Percentiles rank a stretch among this genome's conserved stretches.
Evolutionary conservation across 2,329 filamentous ascomycete species (phyloP).

Genomic region (Hirsutella minnesotensis): DNA sequence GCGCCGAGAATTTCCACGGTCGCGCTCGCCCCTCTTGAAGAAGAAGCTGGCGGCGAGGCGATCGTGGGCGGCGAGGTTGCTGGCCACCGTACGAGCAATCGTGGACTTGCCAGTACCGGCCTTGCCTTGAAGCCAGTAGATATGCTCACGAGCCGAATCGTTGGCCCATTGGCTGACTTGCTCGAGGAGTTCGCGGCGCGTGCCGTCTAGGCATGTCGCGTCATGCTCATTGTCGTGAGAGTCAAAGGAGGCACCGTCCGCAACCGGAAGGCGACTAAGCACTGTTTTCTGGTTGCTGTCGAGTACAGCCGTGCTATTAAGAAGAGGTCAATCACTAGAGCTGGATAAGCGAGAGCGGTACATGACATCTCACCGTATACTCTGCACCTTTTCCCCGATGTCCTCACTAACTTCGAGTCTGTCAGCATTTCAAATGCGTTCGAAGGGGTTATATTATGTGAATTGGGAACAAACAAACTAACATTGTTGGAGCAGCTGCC

Average conservation of each 20-base stretch:
- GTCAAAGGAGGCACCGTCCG: not conserved
- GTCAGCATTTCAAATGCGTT: too few species aligned
- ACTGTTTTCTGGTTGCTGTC: too few species aligned
- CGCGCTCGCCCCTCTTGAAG: conserved; percentile 25
- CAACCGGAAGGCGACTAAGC: too few species aligned
- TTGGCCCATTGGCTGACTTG: conserved; percentile 3
- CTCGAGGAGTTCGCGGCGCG: not conserved
- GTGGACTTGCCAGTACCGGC: conserved; percentile 12
- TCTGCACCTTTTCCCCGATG: too few species aligned
- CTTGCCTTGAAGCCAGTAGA: conserved; percentile 7
- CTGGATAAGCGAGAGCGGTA: too few species aligned
- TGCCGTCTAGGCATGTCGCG: not conserved
- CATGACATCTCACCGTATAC: too few species aligned
- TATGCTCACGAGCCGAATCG: not conserved
- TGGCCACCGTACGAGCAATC: conserved; percentile 6
- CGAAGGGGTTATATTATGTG: too few species aligned
- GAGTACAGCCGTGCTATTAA: too few species aligned
- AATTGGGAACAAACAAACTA: too few species aligned
- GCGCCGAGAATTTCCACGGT: conserved; percentile 19
- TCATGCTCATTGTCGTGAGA: not conserved
- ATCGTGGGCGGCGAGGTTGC: accelerated
- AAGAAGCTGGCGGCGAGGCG: conserved; percentile 26
- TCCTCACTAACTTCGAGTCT: too few species aligned
- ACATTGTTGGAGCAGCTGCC: not conserved
- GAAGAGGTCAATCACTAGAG: too few species aligned